Evolutionary conservation across 2,329 filamentous ascomycete species (phyloP), one percentile per base, ranked within the genome.

Genomic region (Clonostachys byssicola): DNA sequence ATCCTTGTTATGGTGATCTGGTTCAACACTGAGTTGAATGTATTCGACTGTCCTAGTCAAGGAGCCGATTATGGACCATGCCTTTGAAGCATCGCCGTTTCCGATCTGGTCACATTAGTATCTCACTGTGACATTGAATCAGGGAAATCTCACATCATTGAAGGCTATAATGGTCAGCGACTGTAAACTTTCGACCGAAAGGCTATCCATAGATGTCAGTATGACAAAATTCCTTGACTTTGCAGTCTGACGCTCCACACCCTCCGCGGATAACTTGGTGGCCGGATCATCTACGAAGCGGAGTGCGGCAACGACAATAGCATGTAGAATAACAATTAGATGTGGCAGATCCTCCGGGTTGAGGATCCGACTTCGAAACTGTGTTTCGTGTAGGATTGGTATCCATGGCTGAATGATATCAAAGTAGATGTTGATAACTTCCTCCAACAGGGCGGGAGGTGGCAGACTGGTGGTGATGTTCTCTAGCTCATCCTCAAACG

Each of bases 321-420:
- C 64, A 50, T 70, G 63, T 10, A 70, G 51, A 2, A 71, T 54
- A 2, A 65, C 58, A 1, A 54, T 52, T 5, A 70, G 51, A 10
- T 56, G 55, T 1, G 52, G 50, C 6, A 57, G 52, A 16, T 67
- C 54, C 4, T 44, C 40, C 5, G 54, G 48, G 12, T 64, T 52
- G 13, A 52, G 46, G 2, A 68, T 45, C 3, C 58, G 54, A n/a
- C 48, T 47, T 1, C 60, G 54, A 38, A 66, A 65, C 3, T 54
- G 48, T 1, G 53, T 56, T 44, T 63, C 56, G 45, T 68, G 65
- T 7, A 70, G 45, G 13, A 70, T 66, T 1, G 65, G 66, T 8
- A 68, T 67, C 63, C 67, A 72, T 9, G 68, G 68, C 38, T 72
- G 68, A 6, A 70, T 60, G n/a, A 59, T 46, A 6, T 54, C 52